These are phyloP conservation scores for Candida sphagnicola DNA, from an alignment of 805 yeast species.

Conservation along the genomic window DNA sequence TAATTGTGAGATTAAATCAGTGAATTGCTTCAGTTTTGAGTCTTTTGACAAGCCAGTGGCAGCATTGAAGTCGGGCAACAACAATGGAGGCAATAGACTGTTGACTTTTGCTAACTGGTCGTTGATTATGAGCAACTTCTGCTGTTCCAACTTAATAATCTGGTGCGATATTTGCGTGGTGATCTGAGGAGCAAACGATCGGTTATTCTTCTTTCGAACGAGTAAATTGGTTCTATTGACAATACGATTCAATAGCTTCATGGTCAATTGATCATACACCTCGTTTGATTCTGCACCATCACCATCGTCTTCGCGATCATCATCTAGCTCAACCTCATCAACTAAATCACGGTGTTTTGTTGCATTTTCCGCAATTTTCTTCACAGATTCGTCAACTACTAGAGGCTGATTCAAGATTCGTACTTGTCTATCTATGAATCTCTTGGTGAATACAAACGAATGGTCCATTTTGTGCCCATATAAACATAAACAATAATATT, in stretches of 20 bases:
- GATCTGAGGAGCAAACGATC: slow-evolving; percentile 21
- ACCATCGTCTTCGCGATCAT: slow-evolving; percentile 11
- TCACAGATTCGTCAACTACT: slow-evolving; percentile 14
- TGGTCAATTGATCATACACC: slow-evolving; percentile 6
- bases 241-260: slow-evolving; percentile 8
- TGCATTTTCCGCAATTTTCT: slow-evolving; percentile 10
- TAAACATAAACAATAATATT: too few relatives aligned
- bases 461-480: slow-evolving; percentile 6
- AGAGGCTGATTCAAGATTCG: slow-evolving; percentile 26
- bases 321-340: slow-evolving; percentile 25
- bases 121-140: slow-evolving; percentile 23
- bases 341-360: slow-evolving; percentile 8
- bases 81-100: slow-evolving; percentile 21
- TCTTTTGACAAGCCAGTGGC: slow-evolving; percentile 1
- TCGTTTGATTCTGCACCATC: background rate
- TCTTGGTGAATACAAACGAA: slow-evolving; percentile 27
- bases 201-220: background rate
- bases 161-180: slow-evolving; percentile 35
- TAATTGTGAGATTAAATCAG: slow-evolving; percentile 22
- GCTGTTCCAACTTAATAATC: slow-evolving; percentile 27
- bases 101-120: slow-evolving; percentile 20
- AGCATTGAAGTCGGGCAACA: slow-evolving; percentile 19
- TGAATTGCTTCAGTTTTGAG: slow-evolving; percentile 16
- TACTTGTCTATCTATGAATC: slow-evolving; percentile 30
- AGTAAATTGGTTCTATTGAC: background rate